Percentiles rank a stretch among this genome's conserved stretches.
These are phyloP conservation scores for Spergularia marina DNA, from an alignment of 148 eudicot species.

Conservation along the genomic window DNA sequence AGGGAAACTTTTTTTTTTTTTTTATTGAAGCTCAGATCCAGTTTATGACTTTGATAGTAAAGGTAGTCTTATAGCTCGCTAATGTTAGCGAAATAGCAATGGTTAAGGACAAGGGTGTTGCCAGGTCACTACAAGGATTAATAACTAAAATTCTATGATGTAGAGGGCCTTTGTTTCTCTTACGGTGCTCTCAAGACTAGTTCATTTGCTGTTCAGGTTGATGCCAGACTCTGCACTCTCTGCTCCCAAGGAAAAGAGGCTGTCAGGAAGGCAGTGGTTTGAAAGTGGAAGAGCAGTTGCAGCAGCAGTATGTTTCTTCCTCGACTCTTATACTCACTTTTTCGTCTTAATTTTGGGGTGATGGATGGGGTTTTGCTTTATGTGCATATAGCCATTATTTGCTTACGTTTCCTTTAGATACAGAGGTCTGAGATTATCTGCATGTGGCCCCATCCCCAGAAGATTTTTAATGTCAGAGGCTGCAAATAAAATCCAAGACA, in stretches of 20 bases:
- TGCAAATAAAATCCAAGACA: not conserved
- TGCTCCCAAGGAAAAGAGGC: slow-evolving; percentile 79
- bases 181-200: not conserved
- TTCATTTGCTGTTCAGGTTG: slow-evolving; percentile 44
- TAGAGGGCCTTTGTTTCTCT: not conserved
- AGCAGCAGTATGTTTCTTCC: slow-evolving; percentile 44
- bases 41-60: not conserved
- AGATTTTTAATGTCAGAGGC: not conserved
- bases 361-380: too few relatives aligned
- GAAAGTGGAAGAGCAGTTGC: slow-evolving; percentile 94
- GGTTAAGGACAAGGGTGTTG: not conserved
- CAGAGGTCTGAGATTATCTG: too few relatives aligned
- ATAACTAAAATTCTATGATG: too few relatives aligned
- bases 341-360: not conserved
- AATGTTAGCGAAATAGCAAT: not conserved
- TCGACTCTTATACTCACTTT: not conserved
- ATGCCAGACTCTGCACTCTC: slow-evolving; percentile 92
- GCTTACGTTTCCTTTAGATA: not conserved
- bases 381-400: not conserved
- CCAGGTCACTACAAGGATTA: too few relatives aligned
- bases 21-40: too few relatives aligned
- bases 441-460: too few relatives aligned
- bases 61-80: not conserved
- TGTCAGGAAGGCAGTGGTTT: slow-evolving; percentile 91
- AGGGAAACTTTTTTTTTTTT: too few relatives aligned